Evolutionary conservation across 2,329 filamentous ascomycete species (phyloP).

Genomic region (Plectosphaerella plurivora): DNA sequence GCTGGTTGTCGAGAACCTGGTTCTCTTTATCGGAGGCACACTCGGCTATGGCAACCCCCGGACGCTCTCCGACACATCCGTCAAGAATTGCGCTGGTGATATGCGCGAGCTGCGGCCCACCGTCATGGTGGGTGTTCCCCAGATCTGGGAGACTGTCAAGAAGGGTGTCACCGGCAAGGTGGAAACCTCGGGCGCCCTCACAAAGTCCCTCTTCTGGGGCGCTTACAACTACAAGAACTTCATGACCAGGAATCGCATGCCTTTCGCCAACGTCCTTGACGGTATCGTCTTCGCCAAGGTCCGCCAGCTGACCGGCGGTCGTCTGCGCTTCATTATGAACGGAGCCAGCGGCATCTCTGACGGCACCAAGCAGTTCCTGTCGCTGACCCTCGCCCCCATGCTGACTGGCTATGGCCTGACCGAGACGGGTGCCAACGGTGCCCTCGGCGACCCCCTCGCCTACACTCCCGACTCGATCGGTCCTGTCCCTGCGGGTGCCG

Average conservation of each 20-base stretch:
- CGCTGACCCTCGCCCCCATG: constrained; percentile 90
- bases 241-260: constrained; percentile 54
- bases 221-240: constrained; percentile 56
- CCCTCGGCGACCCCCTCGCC: constrained; percentile 77
- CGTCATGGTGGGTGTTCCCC: constrained; percentile 88
- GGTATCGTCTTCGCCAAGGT: constrained; percentile 87
- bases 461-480: constrained; percentile 78
- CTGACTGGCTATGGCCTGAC: constrained; percentile 91
- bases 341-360: constrained; percentile 87
- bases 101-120: constrained; percentile 90
- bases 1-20: constrained; percentile 90
- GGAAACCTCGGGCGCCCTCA: constrained; percentile 63
- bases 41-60: constrained; percentile 91
- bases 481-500: constrained; percentile 69
- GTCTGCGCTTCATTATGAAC: constrained; percentile 86
- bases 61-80: constrained; percentile 80
- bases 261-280: constrained; percentile 69
- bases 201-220: constrained; percentile 73
- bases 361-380: constrained; percentile 86
- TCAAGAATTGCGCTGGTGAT: constrained; percentile 87
- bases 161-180: constrained; percentile 87
- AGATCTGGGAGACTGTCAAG: constrained; percentile 95
- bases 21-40: constrained; percentile 82
- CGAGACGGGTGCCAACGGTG: constrained; percentile 82
- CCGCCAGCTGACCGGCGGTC: constrained; percentile 82